These are phyloP conservation scores for Chalciporus sp. DNA, from an alignment of 1,284 basidiomycete species.

Conservation along the genomic window DNA sequence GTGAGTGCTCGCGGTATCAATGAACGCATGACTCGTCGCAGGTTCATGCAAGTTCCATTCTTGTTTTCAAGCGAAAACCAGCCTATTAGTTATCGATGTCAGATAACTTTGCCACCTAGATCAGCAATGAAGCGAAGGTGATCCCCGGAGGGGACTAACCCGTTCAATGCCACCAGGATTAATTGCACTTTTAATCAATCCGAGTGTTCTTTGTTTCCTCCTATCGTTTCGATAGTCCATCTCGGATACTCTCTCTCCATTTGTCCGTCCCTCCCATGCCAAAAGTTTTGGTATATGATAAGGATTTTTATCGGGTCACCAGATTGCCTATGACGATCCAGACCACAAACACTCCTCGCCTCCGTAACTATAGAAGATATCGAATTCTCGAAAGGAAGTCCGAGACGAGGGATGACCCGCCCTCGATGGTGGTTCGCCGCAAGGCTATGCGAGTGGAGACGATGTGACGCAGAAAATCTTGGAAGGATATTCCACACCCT, in stretches of 20 bases:
- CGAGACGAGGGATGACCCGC: not conserved
- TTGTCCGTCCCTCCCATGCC: not conserved
- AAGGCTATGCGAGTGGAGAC: conserved; percentile 4
- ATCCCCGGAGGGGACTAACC: not conserved
- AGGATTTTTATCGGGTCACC: not conserved
- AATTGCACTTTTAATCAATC: not conserved
- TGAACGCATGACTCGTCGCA: not conserved
- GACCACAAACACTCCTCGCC: not conserved
- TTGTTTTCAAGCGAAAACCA: conserved; percentile 1
- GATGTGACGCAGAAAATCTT: conserved; percentile 4
- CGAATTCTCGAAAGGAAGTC: conserved; percentile 1
- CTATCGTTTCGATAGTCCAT: not conserved
- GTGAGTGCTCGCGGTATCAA: not conserved
- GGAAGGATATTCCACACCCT: not conserved
- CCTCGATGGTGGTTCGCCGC: not conserved
- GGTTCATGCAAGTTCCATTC: conserved; percentile 3
- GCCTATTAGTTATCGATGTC: not conserved
- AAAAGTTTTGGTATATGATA: not conserved
- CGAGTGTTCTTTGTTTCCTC: not conserved
- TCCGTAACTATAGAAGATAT: not conserved
- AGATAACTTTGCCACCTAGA: not conserved
- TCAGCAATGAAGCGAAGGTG: not conserved
- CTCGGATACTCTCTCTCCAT: not conserved
- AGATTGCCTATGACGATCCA: not conserved
- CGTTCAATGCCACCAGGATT: not conserved